These are phyloP conservation scores for Neurospora africana DNA, from an alignment of 495 filamentous ascomycete species.

Conservation along the genomic window DNA sequence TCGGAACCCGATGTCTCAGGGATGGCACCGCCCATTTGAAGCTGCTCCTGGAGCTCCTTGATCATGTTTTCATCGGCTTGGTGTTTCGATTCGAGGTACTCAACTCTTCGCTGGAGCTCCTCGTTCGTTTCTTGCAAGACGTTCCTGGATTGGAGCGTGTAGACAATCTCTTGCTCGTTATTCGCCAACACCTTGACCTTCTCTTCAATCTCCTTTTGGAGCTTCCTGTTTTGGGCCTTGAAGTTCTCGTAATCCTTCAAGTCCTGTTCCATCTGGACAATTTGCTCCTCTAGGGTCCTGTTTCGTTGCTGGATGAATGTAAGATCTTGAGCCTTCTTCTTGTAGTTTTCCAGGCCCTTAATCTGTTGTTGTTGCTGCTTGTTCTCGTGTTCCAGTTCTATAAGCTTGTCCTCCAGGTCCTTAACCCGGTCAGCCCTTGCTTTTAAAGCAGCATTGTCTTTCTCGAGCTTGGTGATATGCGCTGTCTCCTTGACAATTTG, in stretches of 20 bases:
- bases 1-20: constrained; percentile 9
- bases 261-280: constrained; percentile 52
- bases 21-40: constrained; percentile 24
- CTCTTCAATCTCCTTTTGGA: constrained; percentile 34
- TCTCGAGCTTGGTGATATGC: constrained; percentile 22
- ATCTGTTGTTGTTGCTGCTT: constrained; percentile 70
- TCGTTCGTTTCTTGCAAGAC: constrained; percentile 23
- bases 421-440: constrained; percentile 33
- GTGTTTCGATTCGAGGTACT: constrained; percentile 25
- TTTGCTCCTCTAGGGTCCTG: constrained; percentile 37
- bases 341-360: constrained; percentile 63
- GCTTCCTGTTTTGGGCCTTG: constrained; percentile 44
- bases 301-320: constrained; percentile 27
- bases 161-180: constrained; percentile 33
- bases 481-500: constrained; percentile 26
- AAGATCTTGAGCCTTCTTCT: constrained; percentile 61
- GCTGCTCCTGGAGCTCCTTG: constrained; percentile 35
- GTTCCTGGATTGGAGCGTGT: constrained; percentile 25
- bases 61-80: constrained; percentile 31
- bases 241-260: constrained; percentile 52
- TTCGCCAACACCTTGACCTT: constrained; percentile 25
- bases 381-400: constrained; percentile 59
- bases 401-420: constrained; percentile 41
- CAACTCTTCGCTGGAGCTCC: constrained; percentile 21
- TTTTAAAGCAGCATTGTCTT: constrained; percentile 36